Base-by-base conservation (phyloP, 2,329 filamentous ascomycete species). In the Alternaria sp. region DNA sequence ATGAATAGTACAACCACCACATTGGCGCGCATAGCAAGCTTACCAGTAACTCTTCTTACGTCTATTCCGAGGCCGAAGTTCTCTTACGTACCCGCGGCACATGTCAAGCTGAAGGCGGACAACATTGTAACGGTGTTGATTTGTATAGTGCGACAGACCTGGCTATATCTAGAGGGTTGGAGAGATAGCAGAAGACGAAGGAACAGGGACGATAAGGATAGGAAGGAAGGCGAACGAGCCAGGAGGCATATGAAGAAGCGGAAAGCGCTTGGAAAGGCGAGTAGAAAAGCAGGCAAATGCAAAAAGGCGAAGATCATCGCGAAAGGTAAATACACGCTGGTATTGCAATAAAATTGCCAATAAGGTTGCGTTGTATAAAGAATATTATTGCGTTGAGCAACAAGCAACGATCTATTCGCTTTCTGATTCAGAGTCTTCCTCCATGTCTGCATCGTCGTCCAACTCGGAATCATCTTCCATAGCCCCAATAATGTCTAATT, bases 401-500 rank as follows among this genome's bases (percentile, higher is more conserved):
- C 12, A 14, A 24, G 2, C 4, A 42, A 16, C 16, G 5, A 11
- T 46, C 20, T 41, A 56, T 14, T 59, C 51, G 14, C 38, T 8
- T 39, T 28, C 53, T 20, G 47, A 30, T 20, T 32, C 20, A 5
- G 32, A 14, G 6, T 43, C 43, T 2, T 18, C 42, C 8, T 52
- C 26, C 14, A 34, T 22, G 16, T 51, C 51, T 1, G 51, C 38
- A 7, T 56, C 43, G 3, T 28, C 36, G 3, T 57, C 57, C 12
- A 22, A 24, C 6, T 52, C 38, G 14, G 32, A 48, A 4, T 61
- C 57, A 16, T 62, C 57, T 12, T 70, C 67, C 59, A 69, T 54
- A 1, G 64, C 69, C 88, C 14, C 88, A 89, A 70, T 91, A 86
- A 75, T 65, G 24, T 73, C 67, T 41, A 75, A 53, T 26, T 66